These are phyloP conservation scores for Babesia gibsoni DNA, from an alignment of 169 alveolate genomes.

Conservation along the genomic window DNA sequence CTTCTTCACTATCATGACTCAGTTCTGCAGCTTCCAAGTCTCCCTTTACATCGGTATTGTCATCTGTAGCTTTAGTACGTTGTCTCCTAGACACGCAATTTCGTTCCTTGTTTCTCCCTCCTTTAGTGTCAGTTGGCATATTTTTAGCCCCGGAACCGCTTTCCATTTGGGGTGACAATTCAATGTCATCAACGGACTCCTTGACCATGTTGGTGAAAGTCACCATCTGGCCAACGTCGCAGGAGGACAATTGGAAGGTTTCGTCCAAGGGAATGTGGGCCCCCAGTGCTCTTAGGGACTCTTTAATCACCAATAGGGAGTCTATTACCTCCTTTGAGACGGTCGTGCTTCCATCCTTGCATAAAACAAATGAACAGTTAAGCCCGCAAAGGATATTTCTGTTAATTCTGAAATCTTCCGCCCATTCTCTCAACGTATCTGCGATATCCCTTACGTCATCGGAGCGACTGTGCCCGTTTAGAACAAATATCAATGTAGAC, in stretches of 20 bases:
- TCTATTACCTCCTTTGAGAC: not conserved
- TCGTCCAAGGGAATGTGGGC: conserved; percentile 3
- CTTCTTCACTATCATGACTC: too few relatives aligned
- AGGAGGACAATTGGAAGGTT: not conserved
- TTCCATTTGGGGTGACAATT: too few relatives aligned
- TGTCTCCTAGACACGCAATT: too few relatives aligned
- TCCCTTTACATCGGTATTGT: too few relatives aligned
- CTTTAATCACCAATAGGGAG: not conserved
- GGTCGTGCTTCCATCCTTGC: not conserved
- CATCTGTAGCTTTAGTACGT: too few relatives aligned
- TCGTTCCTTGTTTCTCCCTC: too few relatives aligned
- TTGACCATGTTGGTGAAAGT: conserved; percentile 30
- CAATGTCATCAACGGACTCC: conserved; percentile 26
- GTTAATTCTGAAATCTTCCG: conserved; percentile 35
- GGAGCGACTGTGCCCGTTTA: conserved; percentile 9
- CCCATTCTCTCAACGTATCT: conserved; percentile 43
- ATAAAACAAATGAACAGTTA: conserved; percentile 4
- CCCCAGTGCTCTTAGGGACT: conserved; percentile 14
- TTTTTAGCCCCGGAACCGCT: too few relatives aligned
- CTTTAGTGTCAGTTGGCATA: too few relatives aligned
- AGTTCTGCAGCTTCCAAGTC: too few relatives aligned
- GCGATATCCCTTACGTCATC: not conserved
- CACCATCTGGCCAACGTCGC: conserved; percentile 49
- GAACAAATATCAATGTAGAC: conserved; percentile 25
- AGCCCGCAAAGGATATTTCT: conserved; percentile 7